Conservation (phyloP, 2,329 filamentous ascomycete genomes). For the Coleophoma crateriformis region DNA sequence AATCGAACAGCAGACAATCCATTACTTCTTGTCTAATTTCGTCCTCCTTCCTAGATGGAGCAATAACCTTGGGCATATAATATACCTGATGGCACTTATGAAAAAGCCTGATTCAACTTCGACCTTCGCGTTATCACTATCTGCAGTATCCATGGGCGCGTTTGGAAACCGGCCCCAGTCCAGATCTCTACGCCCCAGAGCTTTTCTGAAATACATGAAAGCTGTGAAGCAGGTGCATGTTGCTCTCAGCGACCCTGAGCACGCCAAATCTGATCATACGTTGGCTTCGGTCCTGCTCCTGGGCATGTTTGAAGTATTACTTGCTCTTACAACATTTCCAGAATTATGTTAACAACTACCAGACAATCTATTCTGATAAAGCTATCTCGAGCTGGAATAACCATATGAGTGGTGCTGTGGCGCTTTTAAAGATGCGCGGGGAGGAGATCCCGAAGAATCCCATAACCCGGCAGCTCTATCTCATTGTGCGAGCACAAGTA, state of each 20-base stretch:
- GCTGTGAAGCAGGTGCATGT: constrained; percentile 43
- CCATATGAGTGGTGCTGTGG: constrained; percentile 52
- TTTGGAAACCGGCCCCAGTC: constrained; percentile 40
- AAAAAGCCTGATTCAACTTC: constrained; percentile 31
- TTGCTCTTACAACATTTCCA: background rate
- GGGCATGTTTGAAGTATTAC: constrained; percentile 45
- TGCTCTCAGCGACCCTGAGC: constrained; percentile 41
- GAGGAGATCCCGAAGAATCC: constrained; percentile 8
- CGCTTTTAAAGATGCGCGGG: constrained; percentile 49
- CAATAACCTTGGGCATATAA: constrained; percentile 45
- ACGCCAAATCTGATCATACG: constrained; percentile 43
- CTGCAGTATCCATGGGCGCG: constrained; percentile 49
- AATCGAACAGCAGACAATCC: constrained; percentile 45
- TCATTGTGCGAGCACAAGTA: background rate
- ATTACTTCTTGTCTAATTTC: constrained; percentile 55
- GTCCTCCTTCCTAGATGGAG: constrained; percentile 46
- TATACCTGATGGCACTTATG: constrained; percentile 49
- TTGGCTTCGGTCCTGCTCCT: constrained; percentile 50
- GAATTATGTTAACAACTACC: background rate
- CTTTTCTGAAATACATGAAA: constrained; percentile 43
- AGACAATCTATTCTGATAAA: constrained; percentile 42
- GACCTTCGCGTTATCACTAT: constrained; percentile 48
- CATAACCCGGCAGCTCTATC: background rate
- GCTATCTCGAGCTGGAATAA: constrained; percentile 53
- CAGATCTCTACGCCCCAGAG: constrained; percentile 26